Base-by-base conservation (phyloP, 2,329 filamentous ascomycete species). In the Tolypocladium paradoxum region DNA sequence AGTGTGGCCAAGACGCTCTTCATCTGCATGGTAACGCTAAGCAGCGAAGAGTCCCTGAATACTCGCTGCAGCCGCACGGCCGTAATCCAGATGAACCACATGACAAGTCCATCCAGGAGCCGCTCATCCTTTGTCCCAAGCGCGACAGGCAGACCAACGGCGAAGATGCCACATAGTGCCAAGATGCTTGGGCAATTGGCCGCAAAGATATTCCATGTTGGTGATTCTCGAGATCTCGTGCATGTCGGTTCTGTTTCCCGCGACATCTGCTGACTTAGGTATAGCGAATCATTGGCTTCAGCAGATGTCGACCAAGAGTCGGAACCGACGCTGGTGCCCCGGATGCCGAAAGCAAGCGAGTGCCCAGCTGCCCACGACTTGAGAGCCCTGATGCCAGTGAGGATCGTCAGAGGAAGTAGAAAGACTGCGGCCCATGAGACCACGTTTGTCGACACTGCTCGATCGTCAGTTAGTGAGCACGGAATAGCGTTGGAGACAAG, bases 41-140 rank as follows among this genome's bases (percentile, higher is more conserved):
- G 57, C 6, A 53, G 8, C 0, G 18, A 40, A 0, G 57, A 56
- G 0, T 24, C 46, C 47, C 72, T 74, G 57, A 74, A 64, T 6
- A 56, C 48, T 0, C 62, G 59, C 48, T 78, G 76, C 3, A 70
- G 51, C 1, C 63, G 61, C 3, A 74, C 66, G 6, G 69, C 68
- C 18, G 65, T 60, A 12, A 73, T 68, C 79, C 80, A 83, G 43
- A 76, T 57, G 38, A 75, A 72, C 60, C 76, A 72, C 4, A 81
- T 63, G 14, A 74, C 65, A 27, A 70, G 72, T 0, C 72, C 72
- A 37, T 81, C 73, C 4, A 81, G 66, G 2, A 71, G 60, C 0
- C 70, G 65, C 24, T 72, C 67, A 50, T 71, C 68, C 2, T 61
- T 53, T 0, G 58, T 56, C 0, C 53, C 40, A 3, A 62, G 57